phyloP scores from a whole-genome alignment of 768 basidiomycete genomes.

The Symmetrospora coprosmae region DNA sequence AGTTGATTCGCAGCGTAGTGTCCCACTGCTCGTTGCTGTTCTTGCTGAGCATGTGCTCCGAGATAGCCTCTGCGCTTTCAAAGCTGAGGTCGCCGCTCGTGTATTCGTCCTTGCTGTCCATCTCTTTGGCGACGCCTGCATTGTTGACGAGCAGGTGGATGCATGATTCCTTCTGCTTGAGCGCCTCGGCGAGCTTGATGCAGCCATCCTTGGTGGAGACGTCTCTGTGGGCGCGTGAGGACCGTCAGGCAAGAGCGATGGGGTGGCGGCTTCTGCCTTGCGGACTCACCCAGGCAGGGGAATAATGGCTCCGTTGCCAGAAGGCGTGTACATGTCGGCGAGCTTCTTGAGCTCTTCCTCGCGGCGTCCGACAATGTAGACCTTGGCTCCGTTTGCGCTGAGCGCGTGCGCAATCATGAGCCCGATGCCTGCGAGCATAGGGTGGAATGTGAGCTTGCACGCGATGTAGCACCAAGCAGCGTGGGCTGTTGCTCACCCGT shows the following conservation, averaged over 20 bases:
- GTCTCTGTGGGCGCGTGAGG: background rate
- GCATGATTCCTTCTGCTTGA: background rate
- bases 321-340: conserved; percentile 29
- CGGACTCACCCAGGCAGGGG: conserved; percentile 1
- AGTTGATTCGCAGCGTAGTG: background rate
- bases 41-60: background rate
- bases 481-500: conserved; percentile 19
- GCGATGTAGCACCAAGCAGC: background rate
- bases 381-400: conserved; percentile 34
- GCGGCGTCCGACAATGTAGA: conserved; percentile 36
- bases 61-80: background rate
- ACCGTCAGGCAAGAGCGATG: background rate
- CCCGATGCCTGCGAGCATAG: conserved; percentile 29
- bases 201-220: conserved; percentile 8
- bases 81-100: background rate
- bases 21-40: background rate
- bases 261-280: background rate
- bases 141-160: conserved; percentile 10
- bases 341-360: conserved; percentile 31
- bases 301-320: background rate
- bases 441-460: too few species aligned
- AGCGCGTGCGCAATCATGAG: conserved; percentile 34
- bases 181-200: background rate
- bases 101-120: background rate
- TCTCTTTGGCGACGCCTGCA: background rate